Evolutionary conservation across 192 early-diverging fungal genomes (phyloP).

Genomic region (Podila clonocystis): DNA sequence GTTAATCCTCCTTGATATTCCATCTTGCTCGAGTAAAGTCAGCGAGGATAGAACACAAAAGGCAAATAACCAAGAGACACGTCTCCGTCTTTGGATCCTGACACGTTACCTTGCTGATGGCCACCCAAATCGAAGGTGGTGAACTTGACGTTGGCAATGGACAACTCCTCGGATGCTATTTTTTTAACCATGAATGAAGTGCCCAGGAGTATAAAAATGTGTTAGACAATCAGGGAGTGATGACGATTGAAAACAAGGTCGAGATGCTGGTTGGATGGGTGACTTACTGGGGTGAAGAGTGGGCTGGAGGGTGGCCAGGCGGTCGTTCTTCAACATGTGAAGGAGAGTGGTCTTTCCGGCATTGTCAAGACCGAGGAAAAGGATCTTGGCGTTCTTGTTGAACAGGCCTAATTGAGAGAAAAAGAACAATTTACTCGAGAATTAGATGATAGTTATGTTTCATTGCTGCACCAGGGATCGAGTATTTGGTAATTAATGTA

Average conservation of each 20-base stretch:
- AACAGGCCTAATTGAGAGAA: conserved; percentile 77
- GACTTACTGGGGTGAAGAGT: conserved; percentile 96
- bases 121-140: conserved; percentile 99
- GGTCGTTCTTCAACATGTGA: conserved; percentile 99
- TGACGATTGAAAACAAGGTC: conserved; percentile 1
- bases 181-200: too few species aligned
- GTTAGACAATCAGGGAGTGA: background rate
- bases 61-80: background rate
- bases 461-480: too few species aligned
- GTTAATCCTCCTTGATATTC: too few species aligned
- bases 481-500: too few species aligned
- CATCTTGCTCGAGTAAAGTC: background rate
- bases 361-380: conserved; percentile 99
- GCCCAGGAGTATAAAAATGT: too few species aligned
- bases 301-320: conserved; percentile 92
- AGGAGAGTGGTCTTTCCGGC: conserved; percentile 98
- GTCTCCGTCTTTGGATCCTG: background rate
- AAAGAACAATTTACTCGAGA: background rate
- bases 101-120: conserved; percentile 82
- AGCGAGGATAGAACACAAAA: background rate
- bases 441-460: background rate
- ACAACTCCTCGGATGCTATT: conserved; percentile 94
- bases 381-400: conserved; percentile 99
- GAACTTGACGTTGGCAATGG: conserved; percentile 97
- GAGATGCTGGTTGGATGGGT: background rate